phyloP scores from a whole-genome alignment of 768 basidiomycete genomes.

The Lactarius tabidus region DNA sequence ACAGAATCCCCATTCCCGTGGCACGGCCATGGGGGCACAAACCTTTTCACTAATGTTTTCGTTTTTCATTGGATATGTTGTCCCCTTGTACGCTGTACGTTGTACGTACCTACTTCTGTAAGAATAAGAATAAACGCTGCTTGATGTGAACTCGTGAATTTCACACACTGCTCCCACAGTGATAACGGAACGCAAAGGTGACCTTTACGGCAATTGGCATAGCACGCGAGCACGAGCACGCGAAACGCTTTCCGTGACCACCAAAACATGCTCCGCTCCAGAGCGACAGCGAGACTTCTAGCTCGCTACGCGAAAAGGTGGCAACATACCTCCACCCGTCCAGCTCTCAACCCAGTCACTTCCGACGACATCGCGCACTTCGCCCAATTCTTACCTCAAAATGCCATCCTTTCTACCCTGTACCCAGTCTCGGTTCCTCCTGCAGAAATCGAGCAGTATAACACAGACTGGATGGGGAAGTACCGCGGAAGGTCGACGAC shows the following conservation, averaged over 20 bases:
- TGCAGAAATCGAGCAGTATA: slow-evolving; percentile 73
- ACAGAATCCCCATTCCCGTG: slow-evolving; percentile 5
- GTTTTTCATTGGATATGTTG: not conserved
- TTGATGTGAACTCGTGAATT: not conserved
- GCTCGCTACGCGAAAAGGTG: slow-evolving; percentile 19
- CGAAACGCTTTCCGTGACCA: not conserved
- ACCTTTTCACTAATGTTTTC: too few species aligned
- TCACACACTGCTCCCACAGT: not conserved
- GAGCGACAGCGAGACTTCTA: slow-evolving; percentile 7
- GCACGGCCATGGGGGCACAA: slow-evolving; percentile 12
- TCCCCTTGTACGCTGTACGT: not conserved
- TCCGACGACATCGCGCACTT: slow-evolving; percentile 64
- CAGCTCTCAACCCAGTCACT: slow-evolving; percentile 40
- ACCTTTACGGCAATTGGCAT: not conserved
- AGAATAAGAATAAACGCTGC: not conserved
- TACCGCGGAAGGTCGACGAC: slow-evolving; percentile 82
- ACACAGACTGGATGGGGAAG: slow-evolving; percentile 96
- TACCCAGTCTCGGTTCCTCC: slow-evolving; percentile 43
- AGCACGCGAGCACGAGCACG: not conserved
- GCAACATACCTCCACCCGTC: slow-evolving; percentile 27
- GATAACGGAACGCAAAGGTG: not conserved
- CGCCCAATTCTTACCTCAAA: slow-evolving; percentile 54
- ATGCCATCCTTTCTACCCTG: slow-evolving; percentile 66
- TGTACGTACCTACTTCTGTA: not conserved
- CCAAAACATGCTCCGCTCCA: slow-evolving; percentile 18